Base-by-base conservation (phyloP, 768 basidiomycete species). In the Macrolepiota fuliginosa region DNA sequence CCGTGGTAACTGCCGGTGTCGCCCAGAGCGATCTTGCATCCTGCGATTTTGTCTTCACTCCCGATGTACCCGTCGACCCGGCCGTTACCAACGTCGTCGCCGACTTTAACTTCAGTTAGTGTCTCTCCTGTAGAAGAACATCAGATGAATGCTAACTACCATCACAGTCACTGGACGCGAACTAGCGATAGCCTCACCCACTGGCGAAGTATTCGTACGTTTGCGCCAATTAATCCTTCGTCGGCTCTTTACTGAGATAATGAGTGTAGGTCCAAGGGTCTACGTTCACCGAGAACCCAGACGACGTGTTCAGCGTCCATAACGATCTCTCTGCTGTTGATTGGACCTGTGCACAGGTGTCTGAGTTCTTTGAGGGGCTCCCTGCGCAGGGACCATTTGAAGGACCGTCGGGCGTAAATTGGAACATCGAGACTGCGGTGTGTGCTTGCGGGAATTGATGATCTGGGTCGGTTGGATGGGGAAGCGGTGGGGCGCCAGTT, bases 221-320 rank as follows among this genome's bases (percentile, higher is more conserved):
- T n/a, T n/a, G n/a, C n/a, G n/a, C n/a, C n/a, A n/a, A n/a, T n/a
- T n/a, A n/a, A n/a, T n/a, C n/a, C n/a, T n/a, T n/a, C n/a, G n/a
- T n/a, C n/a, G n/a, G n/a, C n/a, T n/a, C n/a, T n/a, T n/a, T n/a
- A n/a, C n/a, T n/a, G n/a, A n/a, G n/a, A n/a, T n/a, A n/a, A n/a
- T n/a, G n/a, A n/a, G n/a, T 36, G 24, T 24, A 57, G 56, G 49
- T 36, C 27, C 27, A 32, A 12, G 56, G 56, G 1, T 45, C 56
- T 2, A 57, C 56, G 11, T 57, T 47, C 46, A 57, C 46, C 3
- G 56, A 57, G 29, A 36, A 57, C 19, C 45, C 56, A 1, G 56
- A 57, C n/a, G 56, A 57, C 25, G 56, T 57, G 3, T 50, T 57
- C 45, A 57, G 49, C 32, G 56, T 36, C 9, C 56, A 57, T 19